Evolutionary conservation across 257 asterid species (phyloP), one percentile per base, ranked within the genome.

Genomic region (Salvia hispanica): DNA sequence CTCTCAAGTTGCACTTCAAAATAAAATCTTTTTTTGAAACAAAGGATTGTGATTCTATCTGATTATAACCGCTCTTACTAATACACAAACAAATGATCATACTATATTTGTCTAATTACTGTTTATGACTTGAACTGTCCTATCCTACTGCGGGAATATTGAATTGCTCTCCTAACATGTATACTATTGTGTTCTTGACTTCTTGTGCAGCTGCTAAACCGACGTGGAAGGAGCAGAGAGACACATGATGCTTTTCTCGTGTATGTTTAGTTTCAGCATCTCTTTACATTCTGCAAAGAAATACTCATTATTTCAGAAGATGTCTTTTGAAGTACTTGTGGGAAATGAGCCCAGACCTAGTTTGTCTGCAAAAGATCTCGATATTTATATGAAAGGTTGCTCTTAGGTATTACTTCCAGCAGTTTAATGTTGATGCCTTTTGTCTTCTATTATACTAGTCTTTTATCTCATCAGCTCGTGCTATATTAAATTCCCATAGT

Each of bases 131-230:
- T 31, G 52, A 16, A 31, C 21, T 44, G 47, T 58, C 4, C 3
- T 47, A 1, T 9, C 7, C 13, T 40, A 16, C 48, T 55, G n/a
- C 15, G 12, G 21, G 39, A 6, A 56, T 47, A 66, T 47, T 46
- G 5, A 63, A 12, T 65, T 50, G 10, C 48, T 57, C 8, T 37
- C 31, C 31, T 62, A 54, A 77, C 15, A 9, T 52, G 18, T 46
- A 42, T 28, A 10, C 36, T 25, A 2, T 25, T 25, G 31, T 65
- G 47, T 28, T 13, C 10, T 62, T 4, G 42, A 52, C 42, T 54
- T 63, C 25, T 37, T 56, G n/a, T 60, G 72, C 76, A 78, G 79
- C 58, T 74, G 34, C 45, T 33, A 34, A 66, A 58, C 47, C 25
- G 13, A 57, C 7, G 42, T 71, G 66, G 72, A 74, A 34, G 66